phyloP scores from a whole-genome alignment of 1,139 yeast species.

The Kluyveromyces sp. region DNA sequence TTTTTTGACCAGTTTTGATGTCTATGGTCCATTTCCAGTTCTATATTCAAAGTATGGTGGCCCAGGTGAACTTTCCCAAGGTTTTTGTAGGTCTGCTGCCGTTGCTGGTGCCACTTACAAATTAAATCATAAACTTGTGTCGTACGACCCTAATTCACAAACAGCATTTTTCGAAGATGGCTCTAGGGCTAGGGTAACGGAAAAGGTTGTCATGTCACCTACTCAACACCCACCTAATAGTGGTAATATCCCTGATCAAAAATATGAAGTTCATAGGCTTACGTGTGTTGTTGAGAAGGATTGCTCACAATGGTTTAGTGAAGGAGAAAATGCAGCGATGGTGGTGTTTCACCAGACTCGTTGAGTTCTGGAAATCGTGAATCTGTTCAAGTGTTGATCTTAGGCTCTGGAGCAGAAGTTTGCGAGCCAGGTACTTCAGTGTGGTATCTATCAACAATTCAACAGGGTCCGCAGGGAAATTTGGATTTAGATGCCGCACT shows the following conservation, averaged over 20 bases:
- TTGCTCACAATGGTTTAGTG: slow-evolving; percentile 87
- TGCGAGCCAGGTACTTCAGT: slow-evolving; percentile 84
- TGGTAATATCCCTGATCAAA: slow-evolving; percentile 33
- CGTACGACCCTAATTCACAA: slow-evolving; percentile 57
- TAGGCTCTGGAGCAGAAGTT: slow-evolving; percentile 85
- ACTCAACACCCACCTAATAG: slow-evolving; percentile 52
- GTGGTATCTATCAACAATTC: slow-evolving; percentile 83
- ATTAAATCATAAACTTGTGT: slow-evolving; percentile 55
- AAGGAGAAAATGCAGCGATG: slow-evolving; percentile 73
- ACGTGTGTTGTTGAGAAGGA: slow-evolving; percentile 79
- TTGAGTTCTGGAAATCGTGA: slow-evolving; percentile 56
- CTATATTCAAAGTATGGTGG: slow-evolving; percentile 91
- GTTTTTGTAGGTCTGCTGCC: slow-evolving; percentile 95
- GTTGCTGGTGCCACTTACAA: slow-evolving; percentile 96
- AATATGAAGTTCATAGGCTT: slow-evolving; percentile 58
- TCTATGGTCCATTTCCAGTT: slow-evolving; percentile 91
- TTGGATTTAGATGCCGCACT: slow-evolving; percentile 75
- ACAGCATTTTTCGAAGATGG: slow-evolving; percentile 75
- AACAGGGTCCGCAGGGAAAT: slow-evolving; percentile 63
- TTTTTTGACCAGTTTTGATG: slow-evolving; percentile 78
- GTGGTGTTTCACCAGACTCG: slow-evolving; percentile 88
- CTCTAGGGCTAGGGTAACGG: slow-evolving; percentile 61
- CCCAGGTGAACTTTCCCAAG: slow-evolving; percentile 93
- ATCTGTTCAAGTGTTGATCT: slow-evolving; percentile 79
- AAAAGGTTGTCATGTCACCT: slow-evolving; percentile 65